phyloP scores from a whole-genome alignment of 2,329 filamentous ascomycete species.

The Huntiella bhutanensis region DNA sequence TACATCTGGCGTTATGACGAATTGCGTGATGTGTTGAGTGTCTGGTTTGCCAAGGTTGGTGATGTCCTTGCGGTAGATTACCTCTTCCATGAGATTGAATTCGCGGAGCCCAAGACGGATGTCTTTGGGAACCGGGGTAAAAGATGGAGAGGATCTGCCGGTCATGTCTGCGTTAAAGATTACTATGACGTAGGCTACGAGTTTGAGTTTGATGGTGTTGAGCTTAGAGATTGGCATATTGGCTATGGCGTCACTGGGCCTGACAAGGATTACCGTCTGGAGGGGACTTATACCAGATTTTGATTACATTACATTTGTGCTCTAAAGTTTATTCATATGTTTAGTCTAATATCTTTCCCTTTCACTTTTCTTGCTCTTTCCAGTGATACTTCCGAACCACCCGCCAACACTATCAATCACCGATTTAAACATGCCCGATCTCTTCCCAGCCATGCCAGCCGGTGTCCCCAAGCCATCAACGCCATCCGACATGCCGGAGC shows the following conservation, averaged over 20 bases:
- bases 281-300: slow-evolving; percentile 29
- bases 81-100: slow-evolving; percentile 56
- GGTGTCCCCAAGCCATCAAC: not conserved
- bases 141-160: slow-evolving; percentile 44
- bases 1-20: slow-evolving; percentile 59
- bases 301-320: not conserved
- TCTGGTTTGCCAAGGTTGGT: slow-evolving; percentile 54
- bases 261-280: slow-evolving; percentile 52
- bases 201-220: slow-evolving; percentile 42
- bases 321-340: not conserved
- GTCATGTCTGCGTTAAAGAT: slow-evolving; percentile 53
- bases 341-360: not conserved
- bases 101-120: slow-evolving; percentile 22
- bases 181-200: slow-evolving; percentile 52
- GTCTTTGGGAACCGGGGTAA: slow-evolving; percentile 1
- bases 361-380: not conserved
- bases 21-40: slow-evolving; percentile 37
- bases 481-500: slow-evolving; percentile 21
- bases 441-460: slow-evolving; percentile 17
- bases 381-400: not conserved
- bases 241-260: slow-evolving; percentile 51
- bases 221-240: slow-evolving; percentile 37
- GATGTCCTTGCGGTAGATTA: slow-evolving; percentile 47
- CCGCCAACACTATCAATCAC: slow-evolving; percentile 29
- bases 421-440: slow-evolving; percentile 48